Evolutionary conservation across 768 basidiomycete species (phyloP), one percentile per base, ranked within the genome.

Genomic region (Suillus subalutaceus): DNA sequence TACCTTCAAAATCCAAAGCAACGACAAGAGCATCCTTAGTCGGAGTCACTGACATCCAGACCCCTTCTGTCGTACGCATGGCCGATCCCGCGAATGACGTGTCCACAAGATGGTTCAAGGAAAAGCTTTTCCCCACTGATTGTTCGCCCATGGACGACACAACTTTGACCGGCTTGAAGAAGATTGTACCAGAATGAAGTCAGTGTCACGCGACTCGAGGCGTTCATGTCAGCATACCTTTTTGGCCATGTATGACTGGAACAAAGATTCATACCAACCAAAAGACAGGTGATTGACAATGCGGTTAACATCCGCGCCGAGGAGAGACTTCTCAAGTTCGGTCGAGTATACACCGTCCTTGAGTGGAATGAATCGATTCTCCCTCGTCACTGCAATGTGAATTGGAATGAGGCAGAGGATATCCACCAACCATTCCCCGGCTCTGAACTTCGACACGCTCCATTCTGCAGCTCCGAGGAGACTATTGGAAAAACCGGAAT

Each of bases 111-210:
- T 89, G 88, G 62, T 89, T 88, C 44, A 89, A 71, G 0, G 84
- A 77, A 63, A 82, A 89, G 62, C 83, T 85, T 69, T 88, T 88
- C 0, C 88, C 88, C 1, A 89, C 88, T 0, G 86, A 88, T 70
- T 89, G 88, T 71, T 88, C 87, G 1, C 87, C 88, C 88, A 89
- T 88, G 0, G 88, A 89, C 0, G 88, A 87, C 1, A 89, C 88
- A 4, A 89, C 88, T 67, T 81, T 84, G 16, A 89, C 87, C 2
- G 86, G 87, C 85, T 88, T 63, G 4, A 60, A 26, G 35, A 26
- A 53, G 10, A 35, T 59, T 23, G 12, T 46, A 43, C 56, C 44
- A 48, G 63, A n/a, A 62, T 35, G 10, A n/a, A 40, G 44, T 58
- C 13, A 48, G 40, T 8, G 18, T 12, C 12, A 38, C 6, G 1